Base-by-base conservation (phyloP, 257 asterid genomes). In the Solanum pinnatisectum region DNA sequence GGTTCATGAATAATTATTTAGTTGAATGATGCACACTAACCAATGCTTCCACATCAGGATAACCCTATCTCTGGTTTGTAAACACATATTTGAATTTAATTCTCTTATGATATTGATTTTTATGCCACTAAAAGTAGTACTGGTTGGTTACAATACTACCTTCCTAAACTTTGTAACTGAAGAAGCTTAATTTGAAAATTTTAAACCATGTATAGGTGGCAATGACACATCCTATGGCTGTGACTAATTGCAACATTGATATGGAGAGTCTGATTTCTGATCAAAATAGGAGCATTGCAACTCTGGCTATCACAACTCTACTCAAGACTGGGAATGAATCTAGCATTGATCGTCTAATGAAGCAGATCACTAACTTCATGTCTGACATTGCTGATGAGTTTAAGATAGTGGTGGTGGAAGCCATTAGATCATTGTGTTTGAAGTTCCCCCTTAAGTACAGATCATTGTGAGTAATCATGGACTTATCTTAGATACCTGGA, bases 311-410 rank as follows among this genome's bases (percentile, higher is more conserved):
- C 86, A 96, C 98, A 89, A 96, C 99, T 39, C 93, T 96, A 83
- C 97, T 96, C 85, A 96, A 96, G 93, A 96, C 99, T 32, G 98
- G 99, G 89, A 96, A 94, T 67, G 99, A 96, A 88, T 95, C 99
- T 25, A 96, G 99, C 88, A 94, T 96, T 87, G 99, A 96, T 82
- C 98, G 99, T 39, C 91, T 96, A 90, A 96, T 95, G 98, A 96
- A 96, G 90, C 99, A 96, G 88, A 96, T 96, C 88, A 96, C 99
- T 35, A 95, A 92, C 85, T 96, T 96, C 88, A 96, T 96, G 99
- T 96, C 99, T 60, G 99, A 96, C 88, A 96, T 96, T 90, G 99
- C 99, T 56, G 99, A 96, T 89, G 99, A 96, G 91, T 95, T 96
- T 93, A 95, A 96, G 93, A 95, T 96, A 91, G 99, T 96, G 84